These are phyloP conservation scores for Cydonia oblonga DNA, from an alignment of 331 rosid genomes.

Conservation along the genomic window DNA sequence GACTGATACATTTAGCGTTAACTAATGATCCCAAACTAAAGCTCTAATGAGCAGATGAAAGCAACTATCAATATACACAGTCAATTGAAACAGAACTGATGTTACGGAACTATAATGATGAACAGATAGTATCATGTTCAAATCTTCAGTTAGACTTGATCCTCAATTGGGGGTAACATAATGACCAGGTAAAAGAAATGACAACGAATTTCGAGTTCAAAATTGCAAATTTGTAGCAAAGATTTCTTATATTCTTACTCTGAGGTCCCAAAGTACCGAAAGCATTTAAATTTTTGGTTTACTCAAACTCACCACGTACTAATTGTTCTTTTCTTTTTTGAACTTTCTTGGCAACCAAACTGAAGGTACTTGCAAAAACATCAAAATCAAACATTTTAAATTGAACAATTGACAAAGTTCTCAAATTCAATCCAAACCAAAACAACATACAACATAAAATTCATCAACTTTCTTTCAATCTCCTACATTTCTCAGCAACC, in stretches of 20 bases:
- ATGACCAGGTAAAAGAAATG: neutral
- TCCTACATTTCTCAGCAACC: neutral
- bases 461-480: neutral
- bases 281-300: neutral
- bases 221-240: neutral
- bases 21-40: neutral
- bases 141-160: neutral
- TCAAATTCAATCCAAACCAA: neutral
- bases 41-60: neutral
- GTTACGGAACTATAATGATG: neutral
- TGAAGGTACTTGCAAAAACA: neutral
- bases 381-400: neutral
- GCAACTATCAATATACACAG: neutral
- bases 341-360: neutral
- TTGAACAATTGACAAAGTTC: neutral
- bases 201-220: neutral
- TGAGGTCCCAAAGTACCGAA: neutral
- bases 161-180: neutral
- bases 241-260: neutral
- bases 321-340: neutral
- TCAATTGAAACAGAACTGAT: neutral
- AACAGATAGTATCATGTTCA: neutral
- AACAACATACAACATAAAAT: neutral
- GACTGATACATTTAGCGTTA: neutral
- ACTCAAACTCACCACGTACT: neutral